A percentile compares a stretch with the other conserved stretches of the same genome.
Evolutionary conservation across 257 asterid genomes (phyloP).

Genomic region (Ballota nigra): DNA sequence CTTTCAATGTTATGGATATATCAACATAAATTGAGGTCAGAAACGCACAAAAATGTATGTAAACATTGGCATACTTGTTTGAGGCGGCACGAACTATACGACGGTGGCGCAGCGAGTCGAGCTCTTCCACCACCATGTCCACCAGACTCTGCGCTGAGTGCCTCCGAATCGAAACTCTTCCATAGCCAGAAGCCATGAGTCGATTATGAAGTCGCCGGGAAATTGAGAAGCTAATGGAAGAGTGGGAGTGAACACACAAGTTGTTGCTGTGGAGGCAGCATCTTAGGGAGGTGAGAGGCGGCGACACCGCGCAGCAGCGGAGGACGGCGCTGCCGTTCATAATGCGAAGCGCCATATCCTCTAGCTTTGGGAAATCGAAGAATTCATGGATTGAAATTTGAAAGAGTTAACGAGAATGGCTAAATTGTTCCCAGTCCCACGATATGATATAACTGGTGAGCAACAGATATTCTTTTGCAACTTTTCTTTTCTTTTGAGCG

Average conservation of each 20-base stretch:
- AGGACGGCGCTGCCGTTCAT: slow-evolving; percentile 56
- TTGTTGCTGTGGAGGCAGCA: slow-evolving; percentile 36
- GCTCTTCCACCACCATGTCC: slow-evolving; percentile 56
- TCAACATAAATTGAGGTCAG: background rate
- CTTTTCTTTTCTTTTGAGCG: background rate
- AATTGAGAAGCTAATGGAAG: slow-evolving; percentile 33
- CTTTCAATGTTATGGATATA: background rate
- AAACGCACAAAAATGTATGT: slow-evolving; percentile 10
- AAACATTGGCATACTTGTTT: slow-evolving; percentile 51
- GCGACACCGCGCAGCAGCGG: slow-evolving; percentile 64
- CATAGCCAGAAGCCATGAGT: slow-evolving; percentile 26
- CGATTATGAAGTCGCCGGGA: slow-evolving; percentile 28
- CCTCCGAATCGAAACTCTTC: slow-evolving; percentile 36
- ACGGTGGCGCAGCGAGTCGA: slow-evolving; percentile 44
- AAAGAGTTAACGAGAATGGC: slow-evolving; percentile 15
- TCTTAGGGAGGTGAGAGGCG: slow-evolving; percentile 45
- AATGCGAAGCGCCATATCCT: slow-evolving; percentile 71
- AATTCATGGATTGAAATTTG: slow-evolving; percentile 12
- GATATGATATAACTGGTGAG: background rate
- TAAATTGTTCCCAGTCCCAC: background rate
- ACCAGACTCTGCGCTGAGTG: slow-evolving; percentile 61
- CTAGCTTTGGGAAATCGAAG: slow-evolving; percentile 21
- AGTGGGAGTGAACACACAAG: slow-evolving; percentile 21
- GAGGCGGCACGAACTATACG: slow-evolving; percentile 52
- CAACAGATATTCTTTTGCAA: background rate